A percentile compares a stretch with the other conserved stretches of the same genome.
Conservation (phyloP, 1,284 basidiomycete genomes). For the Volvariella surrecta region DNA sequence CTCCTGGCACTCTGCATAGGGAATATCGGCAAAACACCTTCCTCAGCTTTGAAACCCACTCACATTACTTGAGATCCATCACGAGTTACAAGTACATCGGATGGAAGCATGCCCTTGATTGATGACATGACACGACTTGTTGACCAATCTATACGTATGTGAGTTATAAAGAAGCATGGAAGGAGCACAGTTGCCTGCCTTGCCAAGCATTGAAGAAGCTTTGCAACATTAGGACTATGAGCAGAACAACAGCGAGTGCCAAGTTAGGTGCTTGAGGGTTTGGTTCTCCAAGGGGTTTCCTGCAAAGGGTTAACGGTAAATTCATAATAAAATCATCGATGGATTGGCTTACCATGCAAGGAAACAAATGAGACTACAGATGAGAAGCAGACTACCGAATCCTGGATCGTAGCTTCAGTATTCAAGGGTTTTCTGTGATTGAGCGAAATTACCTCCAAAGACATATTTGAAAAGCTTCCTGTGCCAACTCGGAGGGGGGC, state of each 20-base stretch:
- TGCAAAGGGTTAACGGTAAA: slow-evolving; percentile 14
- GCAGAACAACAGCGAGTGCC: slow-evolving; percentile 39
- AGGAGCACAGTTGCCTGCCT: slow-evolving; percentile 17
- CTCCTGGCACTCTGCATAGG: slow-evolving; percentile 29
- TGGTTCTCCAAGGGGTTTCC: slow-evolving; percentile 43
- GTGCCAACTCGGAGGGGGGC: slow-evolving; percentile 30
- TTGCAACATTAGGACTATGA: slow-evolving; percentile 32
- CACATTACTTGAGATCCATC: slow-evolving; percentile 14
- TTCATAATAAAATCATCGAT: too few relatives aligned
- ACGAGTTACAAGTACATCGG: slow-evolving; percentile 37
- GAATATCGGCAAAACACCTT: not conserved
- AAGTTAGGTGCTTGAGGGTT: slow-evolving; percentile 36
- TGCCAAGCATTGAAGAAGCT: slow-evolving; percentile 39
- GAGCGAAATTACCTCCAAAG: slow-evolving; percentile 26
- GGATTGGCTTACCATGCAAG: slow-evolving; percentile 27
- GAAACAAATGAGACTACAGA: slow-evolving; percentile 39
- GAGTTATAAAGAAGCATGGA: not conserved
- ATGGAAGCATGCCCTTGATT: slow-evolving; percentile 41
- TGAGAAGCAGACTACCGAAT: slow-evolving; percentile 46
- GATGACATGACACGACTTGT: slow-evolving; percentile 41
- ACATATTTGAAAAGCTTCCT: slow-evolving; percentile 35
- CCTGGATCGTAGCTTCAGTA: not conserved
- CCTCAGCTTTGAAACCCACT: not conserved
- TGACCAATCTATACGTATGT: slow-evolving; percentile 22
- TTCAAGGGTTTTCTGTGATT: not conserved